Evolutionary conservation across 495 filamentous ascomycete genomes (phyloP), one percentile per base, ranked within the genome.

Genomic region (Trypethelium eluteriae): DNA sequence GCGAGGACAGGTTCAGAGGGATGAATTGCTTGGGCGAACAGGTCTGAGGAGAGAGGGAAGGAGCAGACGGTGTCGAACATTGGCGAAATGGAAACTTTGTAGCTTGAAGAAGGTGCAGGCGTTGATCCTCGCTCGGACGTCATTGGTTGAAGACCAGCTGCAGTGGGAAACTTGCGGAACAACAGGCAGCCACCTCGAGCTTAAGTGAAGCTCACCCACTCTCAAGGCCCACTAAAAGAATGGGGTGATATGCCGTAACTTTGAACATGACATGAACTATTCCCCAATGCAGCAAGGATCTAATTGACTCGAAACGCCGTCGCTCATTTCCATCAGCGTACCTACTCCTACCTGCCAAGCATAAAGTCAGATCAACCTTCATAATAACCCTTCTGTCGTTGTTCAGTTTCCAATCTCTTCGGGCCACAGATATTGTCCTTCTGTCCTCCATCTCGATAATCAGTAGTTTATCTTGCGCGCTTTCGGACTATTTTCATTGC

Each of bases 41-140:
- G 81, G 70, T 98, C 95, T 68, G 91, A 83, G 49, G 86, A 81
- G 44, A 98, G 84, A 67, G 91, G 89, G 18, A 97, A 82, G n/a
- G 89, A 90, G 81, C 93, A 96, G 67, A 95, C 82, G 66, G 87
- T 93, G 75, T 96, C 91, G 72, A 92, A 88, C 89, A 88, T 88
- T 70, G 70, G 57, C 39, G 46, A 63, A 47, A 25, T 5, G 18
- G 49, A 39, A 61, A 39, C 12, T 64, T 32, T 39, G 41, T 16
- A 64, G 41, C 10, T 46, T 14, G 32, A 50, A 35, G 63, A 35
- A 64, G 63, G 63, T 49, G 5, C 9, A 36, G 63, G 18, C 14
- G 25, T 34, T 34, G n/a, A 25, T 5, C 14, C 16, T 14, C n/a
- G 62, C 7, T 35, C 3, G 38, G 44, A 41, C 32, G 38, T 63